Percentiles rank a stretch among this genome's conserved stretches.
Evolutionary conservation across 1,284 basidiomycete species (phyloP).

Genomic region (Termitomyces sp.): DNA sequence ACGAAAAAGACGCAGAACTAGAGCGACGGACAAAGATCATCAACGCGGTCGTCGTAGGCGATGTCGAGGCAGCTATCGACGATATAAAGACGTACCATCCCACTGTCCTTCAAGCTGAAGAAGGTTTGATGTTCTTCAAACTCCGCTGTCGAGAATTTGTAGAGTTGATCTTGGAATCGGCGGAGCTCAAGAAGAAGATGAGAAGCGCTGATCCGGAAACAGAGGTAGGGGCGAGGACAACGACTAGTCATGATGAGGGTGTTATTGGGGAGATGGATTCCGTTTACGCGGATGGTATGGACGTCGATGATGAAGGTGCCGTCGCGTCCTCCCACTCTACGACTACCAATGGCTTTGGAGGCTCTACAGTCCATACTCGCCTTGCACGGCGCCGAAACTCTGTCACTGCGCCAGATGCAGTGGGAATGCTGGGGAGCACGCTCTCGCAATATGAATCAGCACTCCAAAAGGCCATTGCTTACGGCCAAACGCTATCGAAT

Average conservation of each 20-base stretch:
- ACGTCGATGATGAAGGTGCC: constrained; percentile 43
- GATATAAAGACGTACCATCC: constrained; percentile 54
- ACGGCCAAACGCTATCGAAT: constrained; percentile 63
- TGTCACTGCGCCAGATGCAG: constrained; percentile 15
- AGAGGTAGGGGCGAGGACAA: not conserved
- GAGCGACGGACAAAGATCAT: constrained; percentile 66
- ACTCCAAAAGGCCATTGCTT: constrained; percentile 59
- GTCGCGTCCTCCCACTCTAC: constrained; percentile 7
- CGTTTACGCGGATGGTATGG: constrained; percentile 50
- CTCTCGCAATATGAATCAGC: constrained; percentile 48
- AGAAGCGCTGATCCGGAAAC: constrained; percentile 16
- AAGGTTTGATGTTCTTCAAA: constrained; percentile 68
- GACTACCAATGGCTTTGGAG: constrained; percentile 18
- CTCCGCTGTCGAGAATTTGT: constrained; percentile 78
- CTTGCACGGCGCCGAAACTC: constrained; percentile 10
- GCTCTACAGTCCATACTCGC: constrained; percentile 6
- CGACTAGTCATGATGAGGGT: constrained; percentile 13
- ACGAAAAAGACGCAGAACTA: constrained; percentile 33
- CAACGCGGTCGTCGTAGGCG: constrained; percentile 60
- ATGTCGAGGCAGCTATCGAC: constrained; percentile 65
- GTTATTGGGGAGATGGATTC: constrained; percentile 29
- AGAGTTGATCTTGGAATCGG: constrained; percentile 67
- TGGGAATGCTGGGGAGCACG: constrained; percentile 25
- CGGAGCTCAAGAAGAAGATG: constrained; percentile 59
- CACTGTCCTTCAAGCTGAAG: constrained; percentile 58